Evolutionary conservation across 495 filamentous ascomycete species (phyloP).

Genomic region (Chaetomidium leptoderma): DNA sequence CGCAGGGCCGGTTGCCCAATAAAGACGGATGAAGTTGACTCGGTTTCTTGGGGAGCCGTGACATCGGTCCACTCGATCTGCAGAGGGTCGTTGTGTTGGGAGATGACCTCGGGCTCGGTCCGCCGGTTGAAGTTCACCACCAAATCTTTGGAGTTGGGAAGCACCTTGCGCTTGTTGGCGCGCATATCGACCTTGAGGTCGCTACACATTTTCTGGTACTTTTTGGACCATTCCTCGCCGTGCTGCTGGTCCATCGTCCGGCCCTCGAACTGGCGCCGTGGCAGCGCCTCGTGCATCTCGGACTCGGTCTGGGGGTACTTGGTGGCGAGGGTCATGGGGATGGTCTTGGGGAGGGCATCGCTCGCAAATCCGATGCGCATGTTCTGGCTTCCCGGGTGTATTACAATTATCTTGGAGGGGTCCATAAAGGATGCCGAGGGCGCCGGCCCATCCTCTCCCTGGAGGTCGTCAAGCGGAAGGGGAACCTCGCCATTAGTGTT

Average conservation of each 20-base stretch:
- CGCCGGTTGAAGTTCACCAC: constrained; percentile 88
- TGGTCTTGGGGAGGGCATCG: constrained; percentile 87
- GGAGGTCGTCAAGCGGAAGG: constrained; percentile 52
- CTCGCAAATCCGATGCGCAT: constrained; percentile 86
- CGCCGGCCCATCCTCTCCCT: constrained; percentile 53
- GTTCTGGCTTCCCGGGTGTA: constrained; percentile 98
- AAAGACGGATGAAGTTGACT: constrained; percentile 62
- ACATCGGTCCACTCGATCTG: constrained; percentile 95
- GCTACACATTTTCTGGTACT: constrained; percentile 73
- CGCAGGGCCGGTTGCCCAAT: constrained; percentile 77
- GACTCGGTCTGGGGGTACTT: constrained; percentile 71
- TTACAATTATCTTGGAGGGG: constrained; percentile 83
- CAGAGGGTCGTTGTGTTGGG: constrained; percentile 87
- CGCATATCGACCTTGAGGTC: constrained; percentile 90
- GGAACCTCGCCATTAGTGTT: constrained; percentile 62
- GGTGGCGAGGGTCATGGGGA: constrained; percentile 88
- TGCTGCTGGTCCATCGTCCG: constrained; percentile 71
- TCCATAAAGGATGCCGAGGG: constrained; percentile 59
- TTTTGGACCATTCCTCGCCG: constrained; percentile 76
- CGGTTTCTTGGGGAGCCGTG: constrained; percentile 47
- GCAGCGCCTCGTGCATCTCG: constrained; percentile 80
- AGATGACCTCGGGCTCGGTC: constrained; percentile 74
- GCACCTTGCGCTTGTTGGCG: constrained; percentile 80
- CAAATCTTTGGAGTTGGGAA: constrained; percentile 93
- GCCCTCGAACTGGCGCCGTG: constrained; percentile 77